A percentile compares a stretch with the other conserved stretches of the same genome.
These are phyloP conservation scores for Hydnomerulius pinastri DNA, from an alignment of 768 basidiomycete species.

Conservation along the genomic window DNA sequence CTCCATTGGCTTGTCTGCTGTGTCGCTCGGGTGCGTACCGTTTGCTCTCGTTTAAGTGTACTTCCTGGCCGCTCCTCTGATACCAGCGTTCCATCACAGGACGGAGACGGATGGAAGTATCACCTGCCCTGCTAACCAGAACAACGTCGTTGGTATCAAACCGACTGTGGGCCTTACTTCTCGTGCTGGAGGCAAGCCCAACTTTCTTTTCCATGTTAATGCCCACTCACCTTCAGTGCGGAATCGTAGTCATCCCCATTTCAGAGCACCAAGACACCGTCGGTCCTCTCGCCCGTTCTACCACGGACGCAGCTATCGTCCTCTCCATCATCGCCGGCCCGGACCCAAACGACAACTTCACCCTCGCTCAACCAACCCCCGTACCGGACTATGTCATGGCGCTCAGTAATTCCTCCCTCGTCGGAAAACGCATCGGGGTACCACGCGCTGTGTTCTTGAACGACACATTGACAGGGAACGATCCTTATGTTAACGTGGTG, in stretches of 20 bases:
- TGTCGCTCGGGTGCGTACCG: constrained; percentile 39
- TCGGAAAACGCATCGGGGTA: constrained; percentile 56
- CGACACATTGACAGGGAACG: constrained; percentile 25
- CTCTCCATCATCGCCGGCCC: constrained; percentile 57
- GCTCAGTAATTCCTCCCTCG: constrained; percentile 47
- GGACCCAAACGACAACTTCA: constrained; percentile 57
- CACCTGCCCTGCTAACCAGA: constrained; percentile 50
- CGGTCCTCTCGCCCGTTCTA: constrained; percentile 55
- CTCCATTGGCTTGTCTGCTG: constrained; percentile 52
- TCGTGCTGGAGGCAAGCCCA: constrained; percentile 50
- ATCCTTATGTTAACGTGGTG: constrained; percentile 34
- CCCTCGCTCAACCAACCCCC: constrained; percentile 48
- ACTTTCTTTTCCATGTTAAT: not conserved
- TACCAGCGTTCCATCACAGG: constrained; percentile 5
- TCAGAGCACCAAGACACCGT: constrained; percentile 60
- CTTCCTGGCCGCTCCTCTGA: not conserved
- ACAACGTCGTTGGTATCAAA: constrained; percentile 61
- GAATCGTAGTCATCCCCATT: constrained; percentile 52
- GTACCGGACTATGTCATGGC: constrained; percentile 61
- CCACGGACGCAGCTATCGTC: constrained; percentile 56
- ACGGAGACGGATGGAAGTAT: constrained; percentile 59
- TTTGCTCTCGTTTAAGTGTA: no score
- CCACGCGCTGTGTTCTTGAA: constrained; percentile 41
- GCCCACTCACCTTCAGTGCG: not conserved
- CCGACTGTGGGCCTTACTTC: constrained; percentile 63